phyloP scores from a whole-genome alignment of 2,329 filamentous ascomycete genomes.

The Gaeumannomyces sp. region DNA sequence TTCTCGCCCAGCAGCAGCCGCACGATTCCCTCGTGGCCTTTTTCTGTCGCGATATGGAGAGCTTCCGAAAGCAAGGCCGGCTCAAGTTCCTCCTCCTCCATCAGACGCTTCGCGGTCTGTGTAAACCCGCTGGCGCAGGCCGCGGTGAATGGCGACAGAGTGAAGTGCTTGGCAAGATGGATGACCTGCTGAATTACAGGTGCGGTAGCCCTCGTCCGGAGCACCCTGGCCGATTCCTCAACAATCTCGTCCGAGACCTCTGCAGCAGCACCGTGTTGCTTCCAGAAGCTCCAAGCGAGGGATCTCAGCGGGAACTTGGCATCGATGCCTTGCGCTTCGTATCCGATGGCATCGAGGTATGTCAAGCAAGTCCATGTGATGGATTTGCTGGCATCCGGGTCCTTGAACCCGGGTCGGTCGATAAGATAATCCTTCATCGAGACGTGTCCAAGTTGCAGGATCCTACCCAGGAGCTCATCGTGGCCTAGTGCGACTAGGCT shows the following conservation, averaged over 20 bases:
- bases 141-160: no score
- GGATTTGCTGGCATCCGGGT: background rate
- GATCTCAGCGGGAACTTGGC: background rate
- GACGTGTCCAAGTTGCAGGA: background rate
- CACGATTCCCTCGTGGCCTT: background rate
- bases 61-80: background rate
- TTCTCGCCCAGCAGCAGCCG: background rate
- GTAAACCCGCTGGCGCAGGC: no score
- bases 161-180: no score
- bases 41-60: background rate
- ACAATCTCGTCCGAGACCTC: background rate
- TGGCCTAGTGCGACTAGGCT: background rate
- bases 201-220: background rate
- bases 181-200: no score
- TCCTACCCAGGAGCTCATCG: no score
- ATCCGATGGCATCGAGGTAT: background rate
- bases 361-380: background rate
- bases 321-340: no score
- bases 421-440: background rate
- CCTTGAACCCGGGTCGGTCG: background rate
- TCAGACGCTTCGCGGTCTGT: no score
- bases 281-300: background rate
- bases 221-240: background rate
- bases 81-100: no score
- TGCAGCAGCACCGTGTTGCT: background rate